Evolutionary conservation across 352 stramenopile species (phyloP).

Genomic region (Globisporangium polare): DNA sequence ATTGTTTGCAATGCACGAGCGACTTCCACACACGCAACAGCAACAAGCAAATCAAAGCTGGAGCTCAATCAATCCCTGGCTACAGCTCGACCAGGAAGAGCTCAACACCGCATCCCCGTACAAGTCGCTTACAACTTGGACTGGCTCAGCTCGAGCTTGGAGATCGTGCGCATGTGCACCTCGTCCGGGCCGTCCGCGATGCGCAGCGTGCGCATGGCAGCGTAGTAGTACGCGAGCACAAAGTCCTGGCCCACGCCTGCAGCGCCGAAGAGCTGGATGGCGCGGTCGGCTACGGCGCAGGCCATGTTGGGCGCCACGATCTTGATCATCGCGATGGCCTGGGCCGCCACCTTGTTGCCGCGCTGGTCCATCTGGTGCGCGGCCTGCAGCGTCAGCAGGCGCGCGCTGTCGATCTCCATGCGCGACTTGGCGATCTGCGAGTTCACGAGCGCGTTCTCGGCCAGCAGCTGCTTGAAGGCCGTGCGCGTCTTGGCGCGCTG

Average conservation of each 20-base stretch:
- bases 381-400: constrained; percentile 84
- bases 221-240: constrained; percentile 90
- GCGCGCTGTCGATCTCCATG: constrained; percentile 79
- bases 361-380: constrained; percentile 88
- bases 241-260: constrained; percentile 92
- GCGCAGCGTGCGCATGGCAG: constrained; percentile 88
- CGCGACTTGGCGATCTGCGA: constrained; percentile 81
- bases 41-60: background rate
- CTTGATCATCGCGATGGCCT: constrained; percentile 97
- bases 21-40: background rate
- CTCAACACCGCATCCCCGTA: background rate
- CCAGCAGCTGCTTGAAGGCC: constrained; percentile 93
- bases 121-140: constrained; percentile 30
- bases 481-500: constrained; percentile 91
- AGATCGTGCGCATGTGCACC: constrained; percentile 95
- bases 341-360: constrained; percentile 83
- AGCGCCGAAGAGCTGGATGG: constrained; percentile 83
- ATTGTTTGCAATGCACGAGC: too few species aligned
- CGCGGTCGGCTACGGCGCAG: constrained; percentile 85
- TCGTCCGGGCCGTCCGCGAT: constrained; percentile 97
- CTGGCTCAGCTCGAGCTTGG: constrained; percentile 87
- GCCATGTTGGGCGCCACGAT: constrained; percentile 92
- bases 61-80: background rate
- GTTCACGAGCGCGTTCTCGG: constrained; percentile 77
- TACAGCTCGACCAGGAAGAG: background rate